Evolutionary conservation across 2,329 filamentous ascomycete genomes (phyloP), one percentile per base, ranked within the genome.

Genomic region (Talaromyces sp.): DNA sequence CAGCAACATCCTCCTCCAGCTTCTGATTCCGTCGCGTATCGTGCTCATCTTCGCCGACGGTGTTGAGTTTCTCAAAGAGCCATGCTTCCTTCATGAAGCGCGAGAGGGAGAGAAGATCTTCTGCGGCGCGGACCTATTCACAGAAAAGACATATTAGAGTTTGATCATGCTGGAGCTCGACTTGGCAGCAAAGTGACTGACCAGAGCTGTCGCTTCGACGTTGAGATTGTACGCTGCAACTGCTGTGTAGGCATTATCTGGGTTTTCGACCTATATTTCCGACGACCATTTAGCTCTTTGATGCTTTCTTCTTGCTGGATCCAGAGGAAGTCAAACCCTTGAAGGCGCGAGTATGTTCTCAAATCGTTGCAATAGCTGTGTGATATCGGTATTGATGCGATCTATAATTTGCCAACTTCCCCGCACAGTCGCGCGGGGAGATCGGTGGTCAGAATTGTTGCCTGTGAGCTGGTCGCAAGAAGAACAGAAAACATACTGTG

Each of bases 61-160:
- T 88, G 64, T 88, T 82, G 50, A 90, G 79, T 65, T 86, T 85
- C 3, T 88, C 88, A 70, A 89, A 89, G 6, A 89, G 78, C 88
- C 88, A 90, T 25, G 86, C 80, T 72, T 90, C 87, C 72, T 90
- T 89, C 76, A 90, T 79, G 31, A 84, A 82, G 25, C 87, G 83
- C 31, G 86, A 87, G 15, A 90, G 74, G 13, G 83, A 82, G 65
- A 88, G 81, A 11, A 89, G 79, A 63, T 89, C 87, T 76, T 90
- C 87, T 15, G 85, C 84, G 1, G 85, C 83, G 64, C 85, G 84
- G 68, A 89, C 83, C 86, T 86, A 72, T 47, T 41, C 25, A 31
- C 22, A 54, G 17, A 63, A 1, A 41, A 45, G 13, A 11, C 3
- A 37, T 9, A 39, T 17, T 17, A 13, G 37, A 64, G 49, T 15